Evolutionary conservation across 2,329 filamentous ascomycete species (phyloP), one percentile per base, ranked within the genome.

Genomic region (Pseudonectria buxi): DNA sequence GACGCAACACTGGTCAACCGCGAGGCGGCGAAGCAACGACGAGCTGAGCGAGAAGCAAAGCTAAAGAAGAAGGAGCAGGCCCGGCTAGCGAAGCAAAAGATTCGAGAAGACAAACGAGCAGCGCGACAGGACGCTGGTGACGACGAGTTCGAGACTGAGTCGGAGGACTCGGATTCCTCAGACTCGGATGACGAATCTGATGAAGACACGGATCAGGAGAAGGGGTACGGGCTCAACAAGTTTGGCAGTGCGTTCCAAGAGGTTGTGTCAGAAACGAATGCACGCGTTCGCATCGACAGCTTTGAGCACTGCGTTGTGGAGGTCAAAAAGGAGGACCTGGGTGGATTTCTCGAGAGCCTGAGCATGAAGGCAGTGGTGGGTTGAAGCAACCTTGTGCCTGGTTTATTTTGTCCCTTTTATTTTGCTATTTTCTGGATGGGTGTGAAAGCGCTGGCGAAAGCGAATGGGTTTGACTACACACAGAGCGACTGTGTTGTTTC

Each of bases 261-360:
- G 55, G 92, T 96, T 1, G 85, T 95, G 3, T 77, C 83, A 33
- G 87, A 95, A 68, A 96, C 90, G 12, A 92, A 82, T 40, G 86
- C 90, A 1, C 68, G 89, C 12, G 88, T 96, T 14, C 72, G 88
- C 41, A 94, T 95, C 56, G 92, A 98, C 62, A 94, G 86, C 59
- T 98, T 98, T 54, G 92, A 98, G 63, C 86, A 95, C 59, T 94
- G 87, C 54, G 92, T 96, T 7, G 89, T 96, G 30, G 92, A 98
- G 59, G 90, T 98, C n/a, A 82, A 82, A 63, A 95, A 95, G 67
- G 92, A 96, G 57, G 92, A 96, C 62, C 65, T 98, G 18, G 78
- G 80, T 12, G 86, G 83, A 0, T 98, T 98, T 59, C 68, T 98
- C 47, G 92, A 98, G 66, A 82, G 83, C 37, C 62, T 98, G 56